Evolutionary conservation across 192 early-diverging fungal genomes (phyloP), one percentile per base, ranked within the genome.

Genomic region (Entomortierella parvispora): DNA sequence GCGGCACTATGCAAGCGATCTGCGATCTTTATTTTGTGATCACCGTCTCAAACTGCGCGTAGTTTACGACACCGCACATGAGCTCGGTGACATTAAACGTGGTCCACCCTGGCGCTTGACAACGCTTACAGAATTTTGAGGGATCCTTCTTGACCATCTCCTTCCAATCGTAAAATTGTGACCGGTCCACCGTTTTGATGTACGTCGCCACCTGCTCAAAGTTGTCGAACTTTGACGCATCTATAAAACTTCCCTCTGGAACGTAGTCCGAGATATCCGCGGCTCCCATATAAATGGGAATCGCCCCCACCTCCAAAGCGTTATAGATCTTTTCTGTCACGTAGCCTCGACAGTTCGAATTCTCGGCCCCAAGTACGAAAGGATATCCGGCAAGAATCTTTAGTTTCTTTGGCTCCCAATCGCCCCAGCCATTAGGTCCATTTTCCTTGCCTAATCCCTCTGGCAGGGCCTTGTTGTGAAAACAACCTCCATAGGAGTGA

Each of bases 311-410:
- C 18, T 46, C 20, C 9, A 75, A 14, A 5, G 56, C 64, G 47
- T 81, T 49, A 44, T 81, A 81, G 31, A 81, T 65, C 45, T 79
- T 81, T 23, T 81, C 79, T 28, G 71, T 81, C 20, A 81, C 66
- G 23, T 81, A 81, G 37, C 69, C 63, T 1, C 58, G n/a, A 40
- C 71, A 75, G 46, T 65, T 81, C 12, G 65, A 81, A 58, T 81
- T 74, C 34, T 81, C 71, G 23, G 47, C 58, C 22, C 42, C 64
- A 4, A 75, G 33, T 2, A 59, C 54, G 56, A 72, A 81, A 22
- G 69, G 64, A 51, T 68, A 65, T 8, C 18, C 23, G 5, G 5
- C 17, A 14, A 81, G 46, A 11, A 75, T 33, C 29, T 54, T 60
- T 12, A 46, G 54, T 50, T 80, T 80, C 12, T 49, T 32, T 17